Percentiles rank a stretch among this genome's conserved stretches.
phyloP scores from a whole-genome alignment of 2,329 filamentous ascomycete species.

The Calonectria fujianensis region DNA sequence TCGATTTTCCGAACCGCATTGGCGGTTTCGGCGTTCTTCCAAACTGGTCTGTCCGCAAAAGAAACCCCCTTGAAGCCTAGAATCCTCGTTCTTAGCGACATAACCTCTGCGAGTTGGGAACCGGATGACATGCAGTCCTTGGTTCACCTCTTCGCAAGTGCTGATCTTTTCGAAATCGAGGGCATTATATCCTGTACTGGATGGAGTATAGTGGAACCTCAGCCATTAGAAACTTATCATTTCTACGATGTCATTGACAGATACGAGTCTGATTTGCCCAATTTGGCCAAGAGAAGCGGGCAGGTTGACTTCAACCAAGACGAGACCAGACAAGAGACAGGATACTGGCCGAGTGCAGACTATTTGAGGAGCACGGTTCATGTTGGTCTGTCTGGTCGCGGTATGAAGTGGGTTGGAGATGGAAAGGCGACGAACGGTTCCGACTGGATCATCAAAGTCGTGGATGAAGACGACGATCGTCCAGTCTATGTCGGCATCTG shows the following conservation, averaged over 20 bases:
- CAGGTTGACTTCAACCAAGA: background rate
- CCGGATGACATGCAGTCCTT: constrained; percentile 13
- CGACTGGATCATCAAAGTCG: constrained; percentile 12
- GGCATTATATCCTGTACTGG: constrained; percentile 16
- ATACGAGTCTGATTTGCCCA: constrained; percentile 9
- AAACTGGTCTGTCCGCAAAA: background rate
- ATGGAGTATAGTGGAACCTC: constrained; percentile 6
- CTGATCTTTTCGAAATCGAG: constrained; percentile 20
- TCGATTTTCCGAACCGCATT: background rate
- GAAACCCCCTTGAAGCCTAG: background rate
- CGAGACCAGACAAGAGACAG: constrained; percentile 1
- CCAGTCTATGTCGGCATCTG: constrained; percentile 12
- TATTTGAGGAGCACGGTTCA: constrained; percentile 4
- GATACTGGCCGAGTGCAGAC: constrained; percentile 11
- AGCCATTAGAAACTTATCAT: background rate
- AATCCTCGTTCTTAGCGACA: constrained; percentile 6
- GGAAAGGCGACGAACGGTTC: constrained; percentile 10
- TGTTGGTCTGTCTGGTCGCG: constrained; percentile 2
- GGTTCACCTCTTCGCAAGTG: constrained; percentile 9
- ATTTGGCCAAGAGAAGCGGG: constrained; percentile 14
- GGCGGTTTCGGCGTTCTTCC: background rate
- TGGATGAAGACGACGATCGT: constrained; percentile 10
- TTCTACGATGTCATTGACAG: constrained; percentile 5
- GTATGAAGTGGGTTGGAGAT: constrained; percentile 19
- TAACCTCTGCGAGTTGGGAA: background rate